Evolutionary conservation across 768 basidiomycete species (phyloP).

Genomic region (Xanthoconium stramineum): DNA sequence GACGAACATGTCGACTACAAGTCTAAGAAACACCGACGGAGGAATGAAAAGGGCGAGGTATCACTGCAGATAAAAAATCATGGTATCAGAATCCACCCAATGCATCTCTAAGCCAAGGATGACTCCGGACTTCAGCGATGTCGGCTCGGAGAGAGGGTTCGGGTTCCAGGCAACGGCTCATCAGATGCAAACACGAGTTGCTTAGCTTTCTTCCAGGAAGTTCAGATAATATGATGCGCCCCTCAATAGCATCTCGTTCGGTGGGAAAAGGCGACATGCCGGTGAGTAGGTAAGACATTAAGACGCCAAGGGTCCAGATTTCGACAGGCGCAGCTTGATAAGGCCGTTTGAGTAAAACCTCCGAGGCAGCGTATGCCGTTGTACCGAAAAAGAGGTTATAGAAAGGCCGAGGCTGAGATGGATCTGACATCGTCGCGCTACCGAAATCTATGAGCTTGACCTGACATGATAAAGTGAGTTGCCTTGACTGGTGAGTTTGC

Average conservation of each 20-base stretch:
- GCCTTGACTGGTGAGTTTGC: not conserved
- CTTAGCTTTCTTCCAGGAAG: conserved; percentile 38
- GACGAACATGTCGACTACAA: conserved; percentile 11
- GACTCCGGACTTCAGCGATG: conserved; percentile 75
- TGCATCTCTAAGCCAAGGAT: conserved; percentile 67
- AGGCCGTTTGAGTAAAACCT: conserved; percentile 82
- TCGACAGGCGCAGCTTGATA: conserved; percentile 95
- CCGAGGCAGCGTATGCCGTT: conserved; percentile 93
- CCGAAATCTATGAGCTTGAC: conserved; percentile 97
- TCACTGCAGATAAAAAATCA: not conserved
- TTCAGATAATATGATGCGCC: conserved; percentile 53
- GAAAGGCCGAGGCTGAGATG: conserved; percentile 55
- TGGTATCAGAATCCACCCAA: conserved; percentile 17
- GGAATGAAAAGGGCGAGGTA: not conserved
- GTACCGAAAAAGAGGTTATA: conserved; percentile 88
- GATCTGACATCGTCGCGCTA: conserved; percentile 75
- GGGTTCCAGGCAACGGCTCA: conserved; percentile 78
- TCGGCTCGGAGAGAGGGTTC: conserved; percentile 78
- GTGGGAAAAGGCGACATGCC: conserved; percentile 92
- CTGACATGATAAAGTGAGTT: conserved; percentile 35
- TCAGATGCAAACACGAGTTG: conserved; percentile 53
- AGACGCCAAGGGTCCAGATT: conserved; percentile 93
- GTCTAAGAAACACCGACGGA: not conserved
- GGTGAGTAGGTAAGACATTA: conserved; percentile 91
- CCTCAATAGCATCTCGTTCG: conserved; percentile 72